Evolutionary conservation across 2,329 filamentous ascomycete genomes (phyloP), one percentile per base, ranked within the genome.

Genomic region (Colletotrichum echinochloae): DNA sequence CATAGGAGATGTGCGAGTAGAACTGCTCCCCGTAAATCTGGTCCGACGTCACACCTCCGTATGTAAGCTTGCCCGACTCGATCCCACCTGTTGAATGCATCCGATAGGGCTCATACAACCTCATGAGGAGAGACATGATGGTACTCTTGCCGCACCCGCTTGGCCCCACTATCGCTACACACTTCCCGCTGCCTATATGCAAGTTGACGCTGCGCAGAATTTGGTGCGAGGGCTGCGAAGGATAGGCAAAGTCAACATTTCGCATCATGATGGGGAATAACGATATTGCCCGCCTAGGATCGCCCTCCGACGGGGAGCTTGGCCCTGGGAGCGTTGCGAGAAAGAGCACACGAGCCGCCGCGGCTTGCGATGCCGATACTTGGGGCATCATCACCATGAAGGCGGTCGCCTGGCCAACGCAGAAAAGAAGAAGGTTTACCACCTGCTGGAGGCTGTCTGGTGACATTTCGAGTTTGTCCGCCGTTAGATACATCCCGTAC

Each of bases 141-240:
- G 95, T 98, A 18, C 92, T 95, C 81, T 99, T 98, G 1, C 96
- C 95, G n/a, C 92, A 93, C 0, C 96, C 95, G 0, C 94, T 97
- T 0, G 88, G 83, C 1, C 95, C 95, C 2, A 97, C 94, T 26
- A 98, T 89, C 2, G 93, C 94, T 0, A 91, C 91, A 74, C 89
- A 92, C 5, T 89, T 28, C 91, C 90, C 0, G 86, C 79, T 1
- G 84, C 77, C 61, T 98, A 88, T 0, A 0, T 80, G 82, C 9
- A 97, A 82, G n/a, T 0, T 54, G n/a, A 60, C 1, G 8, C 52
- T 35, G 5, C 28, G 52, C 54, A 69, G 18, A 12, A 55, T 37
- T 30, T n/a, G 37, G 20, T 82, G 82, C 1, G 83, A 78, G 0
- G 85, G 84, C 0, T 86, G 83, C 2, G 85, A 84, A 0, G 92